Percentiles rank a stretch among this genome's conserved stretches.
phyloP scores from a whole-genome alignment of 305 asterid species.

The Fraxinus xanthoxyloides region DNA sequence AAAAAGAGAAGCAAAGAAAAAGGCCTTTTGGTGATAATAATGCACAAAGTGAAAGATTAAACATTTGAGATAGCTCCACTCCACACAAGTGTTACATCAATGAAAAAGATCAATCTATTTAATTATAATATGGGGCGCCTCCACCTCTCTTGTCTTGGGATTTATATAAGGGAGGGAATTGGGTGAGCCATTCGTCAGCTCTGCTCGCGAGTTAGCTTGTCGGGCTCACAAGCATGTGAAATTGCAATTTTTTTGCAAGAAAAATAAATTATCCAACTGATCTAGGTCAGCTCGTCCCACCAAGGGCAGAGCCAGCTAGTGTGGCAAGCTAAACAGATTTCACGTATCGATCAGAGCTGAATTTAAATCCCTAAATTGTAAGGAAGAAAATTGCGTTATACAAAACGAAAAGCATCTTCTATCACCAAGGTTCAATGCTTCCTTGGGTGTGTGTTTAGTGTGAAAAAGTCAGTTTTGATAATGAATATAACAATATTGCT shows the following conservation, averaged over 20 bases:
- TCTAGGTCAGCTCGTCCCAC: background rate
- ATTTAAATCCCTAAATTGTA: background rate
- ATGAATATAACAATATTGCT: background rate
- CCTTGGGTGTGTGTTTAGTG: background rate
- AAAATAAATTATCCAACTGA: too few relatives aligned
- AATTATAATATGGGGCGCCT: background rate
- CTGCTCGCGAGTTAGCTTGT: background rate
- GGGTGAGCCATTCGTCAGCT: background rate
- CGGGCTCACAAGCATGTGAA: background rate
- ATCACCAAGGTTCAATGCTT: background rate
- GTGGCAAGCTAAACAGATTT: background rate
- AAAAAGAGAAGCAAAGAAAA: background rate
- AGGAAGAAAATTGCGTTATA: slow-evolving; percentile 13
- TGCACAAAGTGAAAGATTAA: background rate
- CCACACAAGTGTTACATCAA: background rate
- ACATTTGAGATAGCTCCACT: background rate
- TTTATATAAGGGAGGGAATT: background rate
- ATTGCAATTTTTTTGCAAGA: too few relatives aligned
- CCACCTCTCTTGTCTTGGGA: background rate
- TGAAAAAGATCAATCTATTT: background rate
- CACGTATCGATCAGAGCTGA: background rate
- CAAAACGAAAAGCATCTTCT: slow-evolving; percentile 14
- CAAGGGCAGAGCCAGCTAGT: background rate
- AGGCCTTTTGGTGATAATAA: background rate
- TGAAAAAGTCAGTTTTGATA: background rate